These are phyloP conservation scores for Ophiostoma piceae DNA, from an alignment of 2,329 filamentous ascomycete genomes.

Conservation along the genomic window DNA sequence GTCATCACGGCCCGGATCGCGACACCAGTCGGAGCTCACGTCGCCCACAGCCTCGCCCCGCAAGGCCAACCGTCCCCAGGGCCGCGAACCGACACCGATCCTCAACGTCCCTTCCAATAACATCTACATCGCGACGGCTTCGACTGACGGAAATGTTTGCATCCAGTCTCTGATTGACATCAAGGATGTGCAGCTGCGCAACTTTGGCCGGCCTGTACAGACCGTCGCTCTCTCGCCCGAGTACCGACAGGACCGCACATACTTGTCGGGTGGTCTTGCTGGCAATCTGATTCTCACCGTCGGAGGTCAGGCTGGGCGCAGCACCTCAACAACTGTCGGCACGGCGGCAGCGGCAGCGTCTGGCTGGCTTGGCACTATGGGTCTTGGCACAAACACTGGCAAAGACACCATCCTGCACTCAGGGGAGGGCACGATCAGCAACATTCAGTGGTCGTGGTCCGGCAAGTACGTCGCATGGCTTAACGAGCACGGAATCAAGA, in stretches of 20 bases:
- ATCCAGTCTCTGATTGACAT: constrained; percentile 79
- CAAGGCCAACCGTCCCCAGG: constrained; percentile 41
- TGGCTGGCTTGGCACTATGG: constrained; percentile 87
- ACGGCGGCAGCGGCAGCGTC: constrained; percentile 79
- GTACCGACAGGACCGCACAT: constrained; percentile 82
- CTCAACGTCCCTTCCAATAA: constrained; percentile 78
- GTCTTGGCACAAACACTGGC: constrained; percentile 69
- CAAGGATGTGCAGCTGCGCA: constrained; percentile 85
- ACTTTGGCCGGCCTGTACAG: constrained; percentile 89
- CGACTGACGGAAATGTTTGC: constrained; percentile 93
- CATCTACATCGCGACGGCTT: constrained; percentile 89
- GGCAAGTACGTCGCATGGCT: constrained; percentile 93
- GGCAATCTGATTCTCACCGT: constrained; percentile 82
- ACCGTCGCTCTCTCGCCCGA: constrained; percentile 92
- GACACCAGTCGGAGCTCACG: constrained; percentile 37
- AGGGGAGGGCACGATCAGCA: constrained; percentile 84
- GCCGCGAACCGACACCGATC: constrained; percentile 51
- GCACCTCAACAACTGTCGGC: constrained; percentile 79
- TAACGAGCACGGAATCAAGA: constrained; percentile 95
- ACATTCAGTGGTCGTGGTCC: constrained; percentile 89
- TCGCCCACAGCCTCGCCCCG: constrained; percentile 50
- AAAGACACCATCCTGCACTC: constrained; percentile 85
- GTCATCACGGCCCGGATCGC: constrained; percentile 34
- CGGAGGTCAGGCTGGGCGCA: constrained; percentile 72
- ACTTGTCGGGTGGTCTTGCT: constrained; percentile 83